Percentiles rank a stretch among this genome's conserved stretches.
Evolutionary conservation across 225 moss, liverwort and hornwort species (phyloP).

Genomic region (Bryoerythrophyllum caledonicum): DNA sequence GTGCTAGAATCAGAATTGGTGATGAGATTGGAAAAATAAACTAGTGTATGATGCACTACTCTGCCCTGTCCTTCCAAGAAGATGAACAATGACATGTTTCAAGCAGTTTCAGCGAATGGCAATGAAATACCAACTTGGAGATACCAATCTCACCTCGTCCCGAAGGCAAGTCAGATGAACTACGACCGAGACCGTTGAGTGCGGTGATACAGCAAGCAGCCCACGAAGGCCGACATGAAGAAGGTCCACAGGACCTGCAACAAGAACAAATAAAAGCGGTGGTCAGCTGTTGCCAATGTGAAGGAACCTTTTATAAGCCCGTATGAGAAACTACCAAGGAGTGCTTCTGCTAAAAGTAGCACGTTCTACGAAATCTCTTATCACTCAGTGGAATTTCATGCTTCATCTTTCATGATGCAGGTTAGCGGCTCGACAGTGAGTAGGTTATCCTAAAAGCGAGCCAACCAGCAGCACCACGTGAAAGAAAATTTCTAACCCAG

Average conservation of each 20-base stretch:
- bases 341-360: background rate
- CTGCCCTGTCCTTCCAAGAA: conserved; percentile 14
- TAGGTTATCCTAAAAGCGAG: conserved; percentile 14
- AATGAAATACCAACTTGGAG: conserved; percentile 3
- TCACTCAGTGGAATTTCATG: conserved; percentile 18
- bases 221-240: conserved; percentile 82
- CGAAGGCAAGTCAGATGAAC: too few relatives aligned
- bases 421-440: background rate
- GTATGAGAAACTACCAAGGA: conserved; percentile 11
- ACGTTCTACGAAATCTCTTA: conserved; percentile 13
- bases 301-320: too few relatives aligned
- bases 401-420: conserved; percentile 4
- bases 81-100: conserved; percentile 7
- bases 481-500: conserved; percentile 7
- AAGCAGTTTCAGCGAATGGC: conserved; percentile 2
- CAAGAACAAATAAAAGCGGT: conserved; percentile 6
- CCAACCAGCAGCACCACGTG: background rate
- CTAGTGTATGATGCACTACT: conserved; percentile 4
- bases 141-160: background rate
- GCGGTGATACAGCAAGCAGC: conserved; percentile 78
- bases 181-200: conserved; percentile 65
- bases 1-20: conserved; percentile 16
- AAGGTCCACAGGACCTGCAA: conserved; percentile 88
- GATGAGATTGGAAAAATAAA: conserved; percentile 6
- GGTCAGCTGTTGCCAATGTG: too few relatives aligned